Base-by-base conservation (phyloP, 1,284 basidiomycete genomes). In the Cryptococcus amylolentus region DNA sequence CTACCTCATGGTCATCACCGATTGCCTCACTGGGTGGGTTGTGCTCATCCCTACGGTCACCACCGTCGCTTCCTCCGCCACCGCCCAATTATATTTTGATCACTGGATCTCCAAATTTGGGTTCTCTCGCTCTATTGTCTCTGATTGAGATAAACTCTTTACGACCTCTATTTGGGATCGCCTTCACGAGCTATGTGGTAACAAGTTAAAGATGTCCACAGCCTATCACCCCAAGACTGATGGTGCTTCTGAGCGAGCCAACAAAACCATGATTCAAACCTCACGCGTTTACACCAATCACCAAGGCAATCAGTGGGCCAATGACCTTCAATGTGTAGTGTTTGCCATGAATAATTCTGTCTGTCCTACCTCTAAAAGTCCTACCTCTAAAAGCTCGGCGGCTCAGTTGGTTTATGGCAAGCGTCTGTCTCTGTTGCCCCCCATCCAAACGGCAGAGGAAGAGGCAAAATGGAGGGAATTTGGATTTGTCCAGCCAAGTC, bases 191-290 rank as follows among this genome's bases (percentile, higher is more conserved):
- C 13, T 20, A 12, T n/a, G 18, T 18, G 37, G 37, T 10, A 31
- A 16, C 14, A 23, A 37, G n/a, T 26, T 23, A 4, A 37, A 38
- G 35, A 38, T 49, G 48, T 49, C 48, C 18, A 38, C 48, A 12
- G 31, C 48, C 5, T 49, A 28, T 39, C 48, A 39, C 31, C 48
- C 48, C 14, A 16, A 49, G 31, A 49, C 48, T 1, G 31, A 49
- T 13, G 31, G 48, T 13, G 37, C 20, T 8, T 37, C 48, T 7
- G 48, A 49, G 23, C 8, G 37, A 14, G 38, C 48, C 16, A 49
- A 49, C 37, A 49, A 49, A 31, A 49, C 48, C 16, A 31, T 49
- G 5, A 18, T 49, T 49, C 48, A 49, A 23, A 4, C n/a, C 16
- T 20, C 38, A 27, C 16, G 48, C 18, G 20, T n/a, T 13, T 49